These are phyloP conservation scores for Debaryomyces psychrophilus DNA, from an alignment of 1,139 yeast species.

Conservation along the genomic window DNA sequence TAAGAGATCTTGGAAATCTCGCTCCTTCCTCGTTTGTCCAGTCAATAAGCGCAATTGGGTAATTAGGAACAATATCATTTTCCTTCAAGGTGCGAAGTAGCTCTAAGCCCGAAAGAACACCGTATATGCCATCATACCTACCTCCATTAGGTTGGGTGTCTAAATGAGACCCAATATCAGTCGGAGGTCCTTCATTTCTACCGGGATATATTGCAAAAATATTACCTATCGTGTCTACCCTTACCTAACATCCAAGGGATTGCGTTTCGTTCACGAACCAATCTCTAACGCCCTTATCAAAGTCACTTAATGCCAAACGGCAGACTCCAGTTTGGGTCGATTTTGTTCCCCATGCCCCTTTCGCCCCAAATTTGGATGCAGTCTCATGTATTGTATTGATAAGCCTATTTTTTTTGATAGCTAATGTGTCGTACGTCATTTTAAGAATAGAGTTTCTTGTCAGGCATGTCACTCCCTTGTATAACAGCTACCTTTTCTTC, in stretches of 20 bases:
- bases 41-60: slow-evolving; percentile 63
- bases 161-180: slow-evolving; percentile 72
- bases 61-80: slow-evolving; percentile 58
- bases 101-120: slow-evolving; percentile 69
- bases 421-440: neutral
- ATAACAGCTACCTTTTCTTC: too few species aligned
- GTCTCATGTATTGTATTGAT: slow-evolving; percentile 63
- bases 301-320: slow-evolving; percentile 61
- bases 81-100: slow-evolving; percentile 66
- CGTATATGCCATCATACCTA: slow-evolving; percentile 70
- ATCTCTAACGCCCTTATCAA: slow-evolving; percentile 64
- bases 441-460: neutral
- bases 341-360: slow-evolving; percentile 61
- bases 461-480: too few species aligned
- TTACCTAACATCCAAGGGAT: slow-evolving; percentile 57
- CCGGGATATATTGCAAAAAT: slow-evolving; percentile 70
- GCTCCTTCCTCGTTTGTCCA: slow-evolving; percentile 87
- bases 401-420: slow-evolving; percentile 36
- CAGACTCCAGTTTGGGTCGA: slow-evolving; percentile 63
- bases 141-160: slow-evolving; percentile 86
- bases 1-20: slow-evolving; percentile 66
- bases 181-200: slow-evolving; percentile 51
- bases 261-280: slow-evolving; percentile 63
- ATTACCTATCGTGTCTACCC: slow-evolving; percentile 65
- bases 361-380: slow-evolving; percentile 61